Conservation (phyloP, 2,329 filamentous ascomycete species). For the Lachnellula hyalina region DNA sequence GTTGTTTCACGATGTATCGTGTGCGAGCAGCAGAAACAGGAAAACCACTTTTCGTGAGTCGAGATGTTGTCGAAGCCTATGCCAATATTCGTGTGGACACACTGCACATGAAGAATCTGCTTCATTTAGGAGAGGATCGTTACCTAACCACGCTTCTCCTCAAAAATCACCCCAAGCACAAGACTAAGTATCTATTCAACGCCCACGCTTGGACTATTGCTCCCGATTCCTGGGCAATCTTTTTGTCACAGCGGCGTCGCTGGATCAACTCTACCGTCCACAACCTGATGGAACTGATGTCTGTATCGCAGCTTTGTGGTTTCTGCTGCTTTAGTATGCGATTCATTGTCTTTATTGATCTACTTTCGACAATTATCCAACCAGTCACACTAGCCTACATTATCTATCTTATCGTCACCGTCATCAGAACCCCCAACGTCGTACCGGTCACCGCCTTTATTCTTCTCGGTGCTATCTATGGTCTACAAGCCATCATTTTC, state of each 20-base stretch:
- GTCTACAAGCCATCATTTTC: slow-evolving; percentile 95
- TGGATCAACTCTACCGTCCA: slow-evolving; percentile 99
- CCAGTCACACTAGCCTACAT: slow-evolving; percentile 90
- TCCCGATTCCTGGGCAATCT: slow-evolving; percentile 88
- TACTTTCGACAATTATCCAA: slow-evolving; percentile 86
- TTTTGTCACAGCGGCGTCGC: slow-evolving; percentile 95
- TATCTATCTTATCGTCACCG: slow-evolving; percentile 75
- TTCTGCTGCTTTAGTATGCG: slow-evolving; percentile 99
- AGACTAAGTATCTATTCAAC: slow-evolving; percentile 93
- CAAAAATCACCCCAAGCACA: slow-evolving; percentile 89
- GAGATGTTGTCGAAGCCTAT: slow-evolving; percentile 83
- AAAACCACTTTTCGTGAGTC: slow-evolving; percentile 93
- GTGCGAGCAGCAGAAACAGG: slow-evolving; percentile 90
- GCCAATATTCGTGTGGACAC: slow-evolving; percentile 94
- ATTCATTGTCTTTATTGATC: slow-evolving; percentile 91
- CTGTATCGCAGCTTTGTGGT: slow-evolving; percentile 88
- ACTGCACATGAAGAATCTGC: slow-evolving; percentile 95
- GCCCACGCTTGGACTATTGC: slow-evolving; percentile 97
- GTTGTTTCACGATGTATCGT: slow-evolving; percentile 99
- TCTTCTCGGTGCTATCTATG: slow-evolving; percentile 90
- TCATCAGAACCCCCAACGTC: slow-evolving; percentile 55
- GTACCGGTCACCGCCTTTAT: slow-evolving; percentile 85
- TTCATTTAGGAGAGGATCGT: slow-evolving; percentile 95
- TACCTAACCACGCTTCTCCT: slow-evolving; percentile 92
- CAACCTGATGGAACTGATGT: slow-evolving; percentile 93